Conservation (phyloP, 257 asterid genomes). For the Solanum dulcamara region DNA sequence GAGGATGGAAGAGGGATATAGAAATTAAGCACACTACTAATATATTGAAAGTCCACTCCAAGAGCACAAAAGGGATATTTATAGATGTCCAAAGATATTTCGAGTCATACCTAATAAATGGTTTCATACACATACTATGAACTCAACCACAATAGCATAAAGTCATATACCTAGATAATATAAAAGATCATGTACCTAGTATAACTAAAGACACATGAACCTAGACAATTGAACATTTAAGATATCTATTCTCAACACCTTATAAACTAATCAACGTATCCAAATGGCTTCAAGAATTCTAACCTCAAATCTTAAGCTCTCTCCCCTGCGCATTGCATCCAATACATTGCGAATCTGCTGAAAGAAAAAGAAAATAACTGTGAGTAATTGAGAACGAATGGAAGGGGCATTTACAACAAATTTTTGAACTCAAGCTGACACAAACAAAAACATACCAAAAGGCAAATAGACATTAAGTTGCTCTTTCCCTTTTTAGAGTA, state of each 20-base stretch:
- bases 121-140: background rate
- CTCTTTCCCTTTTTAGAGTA: background rate
- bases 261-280: background rate
- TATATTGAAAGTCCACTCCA: background rate
- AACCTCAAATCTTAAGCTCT: slow-evolving; percentile 84
- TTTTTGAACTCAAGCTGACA: background rate
- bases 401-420: background rate
- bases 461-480: background rate
- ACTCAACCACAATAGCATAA: background rate
- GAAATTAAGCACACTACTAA: background rate
- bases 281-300: slow-evolving; percentile 10
- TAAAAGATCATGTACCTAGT: background rate
- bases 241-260: background rate
- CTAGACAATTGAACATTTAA: background rate
- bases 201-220: background rate
- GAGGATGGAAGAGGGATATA: background rate
- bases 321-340: slow-evolving; percentile 94
- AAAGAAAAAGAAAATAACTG: background rate
- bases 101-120: background rate
- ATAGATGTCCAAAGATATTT: background rate
- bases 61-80: background rate
- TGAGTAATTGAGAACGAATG: background rate
- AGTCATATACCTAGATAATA: background rate
- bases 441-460: background rate
- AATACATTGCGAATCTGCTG: slow-evolving; percentile 89